A percentile compares a stretch with the other conserved stretches of the same genome.
Conservation (phyloP, 352 stramenopile species). For the Phytophthora macrochlamydospora region DNA sequence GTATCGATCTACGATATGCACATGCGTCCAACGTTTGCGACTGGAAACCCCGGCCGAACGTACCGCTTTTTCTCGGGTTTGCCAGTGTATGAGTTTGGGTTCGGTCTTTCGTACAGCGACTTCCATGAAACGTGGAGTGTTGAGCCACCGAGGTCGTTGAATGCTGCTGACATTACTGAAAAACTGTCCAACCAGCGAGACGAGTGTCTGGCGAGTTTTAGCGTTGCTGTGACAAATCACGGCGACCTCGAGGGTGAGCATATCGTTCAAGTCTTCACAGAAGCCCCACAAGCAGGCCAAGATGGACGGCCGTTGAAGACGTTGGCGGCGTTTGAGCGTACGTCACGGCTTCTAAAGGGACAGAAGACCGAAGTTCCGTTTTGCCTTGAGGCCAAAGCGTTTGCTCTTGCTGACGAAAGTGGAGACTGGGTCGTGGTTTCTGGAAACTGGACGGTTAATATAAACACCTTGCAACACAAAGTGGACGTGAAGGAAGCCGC, state of each 20-base stretch:
- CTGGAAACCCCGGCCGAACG: slow-evolving; percentile 72
- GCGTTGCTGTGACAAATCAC: slow-evolving; percentile 51
- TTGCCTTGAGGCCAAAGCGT: slow-evolving; percentile 38
- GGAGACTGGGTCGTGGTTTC: slow-evolving; percentile 40
- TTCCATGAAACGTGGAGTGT: slow-evolving; percentile 56
- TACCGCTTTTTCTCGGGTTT: slow-evolving; percentile 84
- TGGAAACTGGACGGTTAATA: slow-evolving; percentile 52
- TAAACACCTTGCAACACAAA: slow-evolving; percentile 34
- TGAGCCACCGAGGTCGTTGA: slow-evolving; percentile 13
- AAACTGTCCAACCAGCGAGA: slow-evolving; percentile 7
- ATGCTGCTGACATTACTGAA: slow-evolving; percentile 13
- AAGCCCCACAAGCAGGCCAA: slow-evolving; percentile 32
- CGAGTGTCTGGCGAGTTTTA: slow-evolving; percentile 21
- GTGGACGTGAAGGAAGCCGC: slow-evolving; percentile 23
- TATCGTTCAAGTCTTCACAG: slow-evolving; percentile 44
- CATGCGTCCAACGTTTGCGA: slow-evolving; percentile 74
- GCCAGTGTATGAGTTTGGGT: slow-evolving; percentile 77
- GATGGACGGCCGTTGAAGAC: slow-evolving; percentile 48
- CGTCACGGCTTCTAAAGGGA: slow-evolving; percentile 33
- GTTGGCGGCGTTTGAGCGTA: slow-evolving; percentile 63
- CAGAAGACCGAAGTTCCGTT: slow-evolving; percentile 37
- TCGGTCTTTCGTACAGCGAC: slow-evolving; percentile 79
- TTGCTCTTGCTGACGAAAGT: slow-evolving; percentile 42
- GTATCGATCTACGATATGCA: slow-evolving; percentile 84
- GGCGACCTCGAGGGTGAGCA: slow-evolving; percentile 47